Evolutionary conservation across 1,284 basidiomycete species (phyloP), one percentile per base, ranked within the genome.

Genomic region (Irpex sp.): DNA sequence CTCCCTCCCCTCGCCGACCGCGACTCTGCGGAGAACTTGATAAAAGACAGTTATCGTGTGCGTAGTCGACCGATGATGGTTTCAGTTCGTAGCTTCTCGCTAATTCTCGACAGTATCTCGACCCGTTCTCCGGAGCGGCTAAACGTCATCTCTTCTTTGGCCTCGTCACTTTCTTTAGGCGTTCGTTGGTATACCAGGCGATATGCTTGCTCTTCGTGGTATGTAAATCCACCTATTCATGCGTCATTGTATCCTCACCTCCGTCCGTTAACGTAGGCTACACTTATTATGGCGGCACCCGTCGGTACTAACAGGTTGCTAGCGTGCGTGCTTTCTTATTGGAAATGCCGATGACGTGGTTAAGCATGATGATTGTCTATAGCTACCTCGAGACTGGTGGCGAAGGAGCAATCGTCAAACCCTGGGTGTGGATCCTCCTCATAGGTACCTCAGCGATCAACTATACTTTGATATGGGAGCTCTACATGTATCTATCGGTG

Each of bases 381-480:
- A 76, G 74, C 31, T 84, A 83, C 66, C 69, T 86, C 8, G 77
- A 83, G 65, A 73, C 67, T 2, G 72, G 74, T 13, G 79, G 78
- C 2, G 66, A 77, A 26, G 74, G 69, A 6, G 71, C 77, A 0
- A 64, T 68, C 3, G 72, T 83, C 35, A 73, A 76, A 5, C 82
- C 83, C 0, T 81, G 78, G 82, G 81, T 90, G 4, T 92, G 89
- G 89, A 81, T 90, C 55, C 57, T 76, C 1, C 77, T 81, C 72
- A 77, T 91, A 8, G 86, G 88, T 72, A 15, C 86, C 1, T 87
- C 85, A 2, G 87, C 88, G 0, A 68, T 81, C 5, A 33, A 77
- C 36, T 73, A 74, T 19, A 73, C 78, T 2, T 21, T 77, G 2
- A 67, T 69, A 0, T 71, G 75, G 58, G 77, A 87, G 62, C 79